phyloP scores from a whole-genome alignment of 2,329 filamentous ascomycete species.

The Xylaria sp. region DNA sequence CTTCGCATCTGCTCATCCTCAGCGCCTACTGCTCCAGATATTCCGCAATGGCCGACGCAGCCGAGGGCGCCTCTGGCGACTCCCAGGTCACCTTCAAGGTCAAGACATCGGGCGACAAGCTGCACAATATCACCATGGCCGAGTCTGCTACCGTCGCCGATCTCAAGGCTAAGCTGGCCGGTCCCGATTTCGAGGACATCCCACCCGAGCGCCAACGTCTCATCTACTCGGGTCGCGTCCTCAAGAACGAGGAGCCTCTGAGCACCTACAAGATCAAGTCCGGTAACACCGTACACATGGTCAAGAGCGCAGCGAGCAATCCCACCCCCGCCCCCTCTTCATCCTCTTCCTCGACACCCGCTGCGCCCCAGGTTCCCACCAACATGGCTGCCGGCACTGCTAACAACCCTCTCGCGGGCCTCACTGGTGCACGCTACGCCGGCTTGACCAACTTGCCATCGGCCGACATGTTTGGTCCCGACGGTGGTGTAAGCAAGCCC shows the following conservation, averaged over 20 bases:
- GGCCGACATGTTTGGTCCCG: conserved; percentile 87
- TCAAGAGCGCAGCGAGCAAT: conserved; percentile 95
- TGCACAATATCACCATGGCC: conserved; percentile 81
- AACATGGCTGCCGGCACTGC: conserved; percentile 84
- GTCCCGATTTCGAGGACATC: conserved; percentile 82
- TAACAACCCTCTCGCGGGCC: conserved; percentile 86
- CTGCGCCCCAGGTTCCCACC: conserved; percentile 67
- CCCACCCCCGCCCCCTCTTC: conserved; percentile 52
- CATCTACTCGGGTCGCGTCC: conserved; percentile 95
- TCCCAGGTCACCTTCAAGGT: conserved; percentile 92
- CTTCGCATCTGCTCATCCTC: conserved; percentile 1
- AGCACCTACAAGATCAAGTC: conserved; percentile 92
- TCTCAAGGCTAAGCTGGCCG: conserved; percentile 86
- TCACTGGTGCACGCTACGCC: conserved; percentile 93
- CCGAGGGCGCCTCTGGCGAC: conserved; percentile 62
- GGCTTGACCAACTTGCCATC: conserved; percentile 89
- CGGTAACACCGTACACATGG: conserved; percentile 93
- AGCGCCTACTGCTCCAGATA: neutral
- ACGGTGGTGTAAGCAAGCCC: conserved; percentile 78
- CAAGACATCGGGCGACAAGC: conserved; percentile 92
- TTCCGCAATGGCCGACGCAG: conserved; percentile 68
- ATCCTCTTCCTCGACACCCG: conserved; percentile 49
- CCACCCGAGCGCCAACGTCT: conserved; percentile 88
- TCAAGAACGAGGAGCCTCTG: conserved; percentile 92
- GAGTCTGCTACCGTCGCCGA: conserved; percentile 79